Conservation (phyloP, 805 yeast species). For the Yamadazyma akitaensis region DNA sequence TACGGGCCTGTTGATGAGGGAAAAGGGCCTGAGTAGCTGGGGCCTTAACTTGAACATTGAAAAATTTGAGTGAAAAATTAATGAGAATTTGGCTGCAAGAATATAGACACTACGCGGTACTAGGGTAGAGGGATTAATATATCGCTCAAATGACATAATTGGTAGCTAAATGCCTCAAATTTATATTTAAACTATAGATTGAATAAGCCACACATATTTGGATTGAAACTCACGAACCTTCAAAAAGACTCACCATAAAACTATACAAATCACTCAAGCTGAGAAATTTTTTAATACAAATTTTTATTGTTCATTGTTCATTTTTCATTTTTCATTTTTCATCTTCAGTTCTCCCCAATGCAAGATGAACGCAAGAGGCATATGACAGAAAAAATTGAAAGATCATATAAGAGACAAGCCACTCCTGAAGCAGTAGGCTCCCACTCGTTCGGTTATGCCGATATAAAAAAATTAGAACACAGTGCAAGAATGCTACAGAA, state of each 20-base stretch:
- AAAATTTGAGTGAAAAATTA: not conserved
- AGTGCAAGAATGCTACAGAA: conserved; percentile 45
- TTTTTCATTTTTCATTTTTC: not conserved
- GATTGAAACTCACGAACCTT: not conserved
- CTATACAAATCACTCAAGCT: not conserved
- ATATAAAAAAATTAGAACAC: conserved; percentile 38
- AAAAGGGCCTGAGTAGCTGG: not conserved
- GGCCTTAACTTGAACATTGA: not conserved
- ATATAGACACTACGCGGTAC: not conserved
- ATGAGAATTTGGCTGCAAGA: not conserved
- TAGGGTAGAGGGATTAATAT: not conserved
- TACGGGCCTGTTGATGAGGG: not conserved
- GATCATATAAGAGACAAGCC: not conserved
- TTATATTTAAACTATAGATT: not conserved
- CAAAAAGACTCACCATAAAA: not conserved
- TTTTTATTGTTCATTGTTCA: not conserved
- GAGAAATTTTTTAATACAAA: not conserved
- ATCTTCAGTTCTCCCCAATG: not conserved
- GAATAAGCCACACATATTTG: not conserved
- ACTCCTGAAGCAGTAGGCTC: not conserved
- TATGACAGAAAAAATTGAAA: conserved; percentile 7
- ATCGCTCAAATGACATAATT: not conserved
- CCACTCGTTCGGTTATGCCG: conserved; percentile 30
- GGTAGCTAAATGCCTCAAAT: not conserved
- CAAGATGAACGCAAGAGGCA: conserved; percentile 8